Evolutionary conservation across 1,284 basidiomycete genomes (phyloP).

Genomic region (Ustilago curta): DNA sequence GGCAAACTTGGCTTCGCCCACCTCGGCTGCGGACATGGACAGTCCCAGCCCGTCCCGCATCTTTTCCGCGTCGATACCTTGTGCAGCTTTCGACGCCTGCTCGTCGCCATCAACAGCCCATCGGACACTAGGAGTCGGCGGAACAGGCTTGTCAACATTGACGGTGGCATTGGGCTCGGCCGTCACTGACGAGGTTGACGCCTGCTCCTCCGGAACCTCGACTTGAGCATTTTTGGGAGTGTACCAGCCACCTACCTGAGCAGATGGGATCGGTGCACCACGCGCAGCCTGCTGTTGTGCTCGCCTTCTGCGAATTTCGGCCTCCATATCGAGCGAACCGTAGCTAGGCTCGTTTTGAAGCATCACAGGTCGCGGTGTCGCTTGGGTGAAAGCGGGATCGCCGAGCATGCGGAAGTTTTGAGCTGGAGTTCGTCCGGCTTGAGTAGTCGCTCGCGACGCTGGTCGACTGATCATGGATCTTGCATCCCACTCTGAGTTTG

Average conservation of each 20-base stretch:
- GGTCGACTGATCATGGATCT: constrained; percentile 39
- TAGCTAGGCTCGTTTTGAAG: constrained; percentile 38
- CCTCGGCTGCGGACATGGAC: constrained; percentile 38
- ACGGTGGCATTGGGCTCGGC: constrained; percentile 11
- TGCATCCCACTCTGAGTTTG: constrained; percentile 55
- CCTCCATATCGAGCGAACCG: constrained; percentile 60
- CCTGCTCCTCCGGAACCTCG: constrained; percentile 10
- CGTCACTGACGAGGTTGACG: constrained; percentile 28
- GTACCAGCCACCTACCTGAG: constrained; percentile 54
- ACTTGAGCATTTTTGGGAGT: constrained; percentile 36
- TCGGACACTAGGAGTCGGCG: constrained; percentile 40
- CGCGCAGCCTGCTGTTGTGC: constrained; percentile 37
- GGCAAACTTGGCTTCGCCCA: constrained; percentile 28
- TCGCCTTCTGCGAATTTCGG: constrained; percentile 50
- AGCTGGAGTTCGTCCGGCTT: constrained; percentile 24
- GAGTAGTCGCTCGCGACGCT: constrained; percentile 30
- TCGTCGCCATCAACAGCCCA: constrained; percentile 43
- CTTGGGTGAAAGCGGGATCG: constrained; percentile 21
- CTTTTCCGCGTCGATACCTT: constrained; percentile 7
- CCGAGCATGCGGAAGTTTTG: constrained; percentile 45
- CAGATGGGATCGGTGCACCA: constrained; percentile 20
- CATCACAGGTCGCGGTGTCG: constrained; percentile 41
- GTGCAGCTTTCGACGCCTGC: not conserved
- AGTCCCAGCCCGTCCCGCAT: constrained; percentile 33
- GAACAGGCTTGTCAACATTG: constrained; percentile 43